Evolutionary conservation across 2,329 filamentous ascomycete genomes (phyloP).

Genomic region (Parasarocladium wereldwijsianum): DNA sequence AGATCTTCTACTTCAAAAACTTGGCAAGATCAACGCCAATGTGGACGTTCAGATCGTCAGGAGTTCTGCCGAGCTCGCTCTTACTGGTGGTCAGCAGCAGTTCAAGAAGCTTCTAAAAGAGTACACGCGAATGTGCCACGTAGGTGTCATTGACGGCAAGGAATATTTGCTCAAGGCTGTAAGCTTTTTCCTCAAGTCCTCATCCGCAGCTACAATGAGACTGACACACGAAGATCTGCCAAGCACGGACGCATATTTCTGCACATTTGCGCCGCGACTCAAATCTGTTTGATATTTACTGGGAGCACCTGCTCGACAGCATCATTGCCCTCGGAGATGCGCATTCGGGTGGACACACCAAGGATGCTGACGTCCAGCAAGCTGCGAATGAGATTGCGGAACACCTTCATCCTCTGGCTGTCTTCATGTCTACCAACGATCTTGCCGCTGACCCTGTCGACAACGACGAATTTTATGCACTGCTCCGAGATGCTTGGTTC

Average conservation of each 20-base stretch:
- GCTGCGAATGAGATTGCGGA: slow-evolving; percentile 79
- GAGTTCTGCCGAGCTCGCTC: slow-evolving; percentile 63
- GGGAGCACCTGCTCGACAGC: slow-evolving; percentile 69
- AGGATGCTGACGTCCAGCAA: slow-evolving; percentile 65
- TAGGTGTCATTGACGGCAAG: slow-evolving; percentile 58
- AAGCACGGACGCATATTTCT: slow-evolving; percentile 68
- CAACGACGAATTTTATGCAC: slow-evolving; percentile 55
- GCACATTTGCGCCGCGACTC: slow-evolving; percentile 52
- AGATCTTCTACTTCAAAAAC: slow-evolving; percentile 92
- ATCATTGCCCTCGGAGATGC: slow-evolving; percentile 85
- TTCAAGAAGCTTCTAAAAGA: slow-evolving; percentile 77
- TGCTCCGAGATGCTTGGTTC: slow-evolving; percentile 91
- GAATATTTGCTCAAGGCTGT: slow-evolving; percentile 56
- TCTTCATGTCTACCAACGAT: slow-evolving; percentile 59
- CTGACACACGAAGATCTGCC: slow-evolving; percentile 41
- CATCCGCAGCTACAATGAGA: background rate
- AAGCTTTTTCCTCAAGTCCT: slow-evolving; percentile 17
- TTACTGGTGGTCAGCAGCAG: slow-evolving; percentile 65
- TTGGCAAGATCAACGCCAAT: slow-evolving; percentile 64
- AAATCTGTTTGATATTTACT: slow-evolving; percentile 67
- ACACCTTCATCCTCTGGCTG: slow-evolving; percentile 72
- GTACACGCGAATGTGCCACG: slow-evolving; percentile 60
- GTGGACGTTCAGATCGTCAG: slow-evolving; percentile 79
- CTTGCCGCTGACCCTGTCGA: slow-evolving; percentile 30
- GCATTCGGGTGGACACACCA: slow-evolving; percentile 57